Evolutionary conservation across 78 protist species (phyloP).

Genomic region (Speleostelium caveatum): DNA sequence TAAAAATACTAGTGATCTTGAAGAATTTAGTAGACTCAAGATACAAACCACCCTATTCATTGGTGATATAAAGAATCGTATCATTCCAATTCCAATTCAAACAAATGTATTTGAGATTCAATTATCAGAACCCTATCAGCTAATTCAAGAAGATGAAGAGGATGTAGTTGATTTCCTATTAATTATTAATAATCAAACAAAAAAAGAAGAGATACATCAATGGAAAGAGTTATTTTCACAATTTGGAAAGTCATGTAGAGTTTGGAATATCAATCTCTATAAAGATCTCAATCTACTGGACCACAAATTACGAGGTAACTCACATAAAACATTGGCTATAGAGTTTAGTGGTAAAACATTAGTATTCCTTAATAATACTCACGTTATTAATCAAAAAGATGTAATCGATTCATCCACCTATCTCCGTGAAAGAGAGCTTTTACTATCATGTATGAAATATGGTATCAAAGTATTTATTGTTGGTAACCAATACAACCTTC

Average conservation of each 20-base stretch:
- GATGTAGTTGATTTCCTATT: conserved; percentile 6
- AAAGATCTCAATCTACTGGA: conserved; percentile 9
- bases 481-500: conserved; percentile 1
- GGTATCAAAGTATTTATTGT: conserved; percentile 15
- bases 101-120: too few relatives aligned
- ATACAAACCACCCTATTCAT: too few relatives aligned
- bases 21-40: too few relatives aligned
- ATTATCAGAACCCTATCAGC: too few relatives aligned
- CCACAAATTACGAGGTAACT: neutral
- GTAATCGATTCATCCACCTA: conserved; percentile 1
- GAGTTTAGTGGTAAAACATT: conserved; percentile 24
- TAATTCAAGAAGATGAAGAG: too few relatives aligned
- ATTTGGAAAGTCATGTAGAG: conserved; percentile 3
- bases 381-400: conserved; percentile 2
- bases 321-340: neutral
- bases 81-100: too few relatives aligned
- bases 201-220: neutral
- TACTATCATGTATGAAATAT: neutral
- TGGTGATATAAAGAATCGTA: too few relatives aligned
- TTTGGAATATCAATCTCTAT: conserved; percentile 51
- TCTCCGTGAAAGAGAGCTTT: conserved; percentile 18
- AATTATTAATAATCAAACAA: conserved; percentile 37
- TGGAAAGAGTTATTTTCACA: conserved; percentile 9
- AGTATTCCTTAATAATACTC: conserved; percentile 22
- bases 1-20: too few relatives aligned